Evolutionary conservation across 495 filamentous ascomycete species (phyloP), one percentile per base, ranked within the genome.

Genomic region (Viridothelium virens): DNA sequence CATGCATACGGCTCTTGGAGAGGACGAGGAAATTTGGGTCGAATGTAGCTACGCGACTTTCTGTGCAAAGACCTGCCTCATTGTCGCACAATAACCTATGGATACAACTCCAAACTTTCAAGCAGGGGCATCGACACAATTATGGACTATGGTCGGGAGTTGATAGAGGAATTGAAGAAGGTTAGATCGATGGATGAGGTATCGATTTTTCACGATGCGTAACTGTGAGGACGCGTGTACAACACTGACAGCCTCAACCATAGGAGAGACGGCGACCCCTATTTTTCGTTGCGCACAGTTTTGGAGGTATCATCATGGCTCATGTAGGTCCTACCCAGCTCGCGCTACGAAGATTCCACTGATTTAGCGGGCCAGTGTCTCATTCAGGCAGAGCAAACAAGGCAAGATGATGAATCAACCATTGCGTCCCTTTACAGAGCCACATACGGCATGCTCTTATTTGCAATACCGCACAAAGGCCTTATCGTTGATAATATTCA

Each of bases 381-480:
- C 6, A 67, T 76, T 3, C 74, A 66, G 66, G 75, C 74, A 16
- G 66, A 66, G 38, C 70, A 75, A 62, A 65, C 66, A 11, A 61
- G 68, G 44, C 66, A 73, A 63, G 61, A 67, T 41, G 71, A 70
- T 67, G 64, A 76, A 36, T 67, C 73, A 56, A 69, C 70, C 36
- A 74, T 76, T 37, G 65, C 67, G 33, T 73, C 74, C 56, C 69
- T 77, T 9, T 48, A 75, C 66, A 71, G 67, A 59, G 75, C 75
- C 48, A 76, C 73, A 25, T 76, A 77, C 67, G 74, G 72, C 64
- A 74, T 77, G 62, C 65, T 77, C 25, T 69, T 76, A 41, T 77
- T 77, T 64, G 72, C 59, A 16, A 73, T 72, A 44, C 75, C 74
- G 38, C 69, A 76, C 65, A 75, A 74, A 67, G 74, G 70, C 39